Conservation (phyloP, 495 filamentous ascomycete species). For the Penicillium fimorum region DNA sequence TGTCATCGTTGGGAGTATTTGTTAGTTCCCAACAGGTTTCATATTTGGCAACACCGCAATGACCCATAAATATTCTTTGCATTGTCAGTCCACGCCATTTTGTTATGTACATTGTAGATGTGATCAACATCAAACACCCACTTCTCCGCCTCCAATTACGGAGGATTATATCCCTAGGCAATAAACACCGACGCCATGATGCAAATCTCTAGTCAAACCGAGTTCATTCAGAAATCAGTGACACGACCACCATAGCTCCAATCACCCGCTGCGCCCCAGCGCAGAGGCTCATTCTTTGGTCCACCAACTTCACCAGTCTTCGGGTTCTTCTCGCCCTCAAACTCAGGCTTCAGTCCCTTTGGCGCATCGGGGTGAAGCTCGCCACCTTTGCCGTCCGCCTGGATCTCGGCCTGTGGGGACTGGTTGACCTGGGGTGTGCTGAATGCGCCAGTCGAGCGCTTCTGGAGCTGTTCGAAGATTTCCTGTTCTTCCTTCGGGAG, state of each 20-base stretch:
- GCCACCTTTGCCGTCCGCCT: slow-evolving; percentile 53
- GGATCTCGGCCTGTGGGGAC: slow-evolving; percentile 34
- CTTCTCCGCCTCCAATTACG: background rate
- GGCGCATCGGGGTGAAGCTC: slow-evolving; percentile 70
- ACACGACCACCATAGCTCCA: slow-evolving; percentile 96
- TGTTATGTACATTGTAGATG: slow-evolving; percentile 3
- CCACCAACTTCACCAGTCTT: slow-evolving; percentile 96
- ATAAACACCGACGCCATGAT: slow-evolving; percentile 26
- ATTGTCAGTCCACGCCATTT: background rate
- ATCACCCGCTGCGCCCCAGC: slow-evolving; percentile 79
- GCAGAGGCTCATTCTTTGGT: slow-evolving; percentile 93
- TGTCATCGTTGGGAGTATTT: background rate
- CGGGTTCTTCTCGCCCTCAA: slow-evolving; percentile 89
- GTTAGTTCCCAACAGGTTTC: background rate
- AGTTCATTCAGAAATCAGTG: slow-evolving; percentile 73
- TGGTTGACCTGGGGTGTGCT: slow-evolving; percentile 54
- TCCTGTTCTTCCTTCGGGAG: slow-evolving; percentile 88
- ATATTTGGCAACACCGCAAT: background rate
- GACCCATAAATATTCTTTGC: background rate
- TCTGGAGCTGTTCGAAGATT: slow-evolving; percentile 85
- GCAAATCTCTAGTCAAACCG: slow-evolving; percentile 5
- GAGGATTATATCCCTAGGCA: background rate
- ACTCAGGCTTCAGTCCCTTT: slow-evolving; percentile 80
- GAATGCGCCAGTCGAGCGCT: slow-evolving; percentile 68
- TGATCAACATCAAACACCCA: background rate